A percentile compares a stretch with the other conserved stretches of the same genome.
Conservation (phyloP, 2,329 filamentous ascomycete genomes). For the Fusarium nodosum region DNA sequence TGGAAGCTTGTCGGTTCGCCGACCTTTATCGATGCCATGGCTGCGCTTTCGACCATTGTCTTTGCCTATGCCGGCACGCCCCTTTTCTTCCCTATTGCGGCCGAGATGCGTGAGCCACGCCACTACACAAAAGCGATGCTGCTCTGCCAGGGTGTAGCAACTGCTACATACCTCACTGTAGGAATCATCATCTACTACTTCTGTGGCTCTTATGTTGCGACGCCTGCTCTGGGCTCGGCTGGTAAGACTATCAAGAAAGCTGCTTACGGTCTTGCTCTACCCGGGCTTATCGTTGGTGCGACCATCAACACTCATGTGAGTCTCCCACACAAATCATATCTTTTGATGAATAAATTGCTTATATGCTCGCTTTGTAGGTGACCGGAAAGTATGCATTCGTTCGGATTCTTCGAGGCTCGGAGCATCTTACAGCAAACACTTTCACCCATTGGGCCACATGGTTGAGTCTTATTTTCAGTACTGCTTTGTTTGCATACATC, state of each 20-base stretch:
- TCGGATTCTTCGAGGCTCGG: conserved; percentile 46
- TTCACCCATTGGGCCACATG: conserved; percentile 51
- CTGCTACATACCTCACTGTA: conserved; percentile 52
- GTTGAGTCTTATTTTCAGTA: conserved; percentile 48
- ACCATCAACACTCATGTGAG: conserved; percentile 49
- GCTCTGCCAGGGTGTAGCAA: conserved; percentile 47
- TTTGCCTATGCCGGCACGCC: conserved; percentile 56
- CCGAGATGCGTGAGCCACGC: conserved; percentile 53
- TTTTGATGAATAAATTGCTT: not conserved
- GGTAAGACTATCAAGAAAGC: conserved; percentile 59
- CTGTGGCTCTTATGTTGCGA: conserved; percentile 61
- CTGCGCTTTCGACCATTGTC: conserved; percentile 52
- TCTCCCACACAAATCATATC: not conserved
- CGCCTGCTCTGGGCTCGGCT: conserved; percentile 61
- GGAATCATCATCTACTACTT: conserved; percentile 60
- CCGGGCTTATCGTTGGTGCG: conserved; percentile 47
- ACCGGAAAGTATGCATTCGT: conserved; percentile 29
- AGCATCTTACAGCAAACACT: conserved; percentile 50
- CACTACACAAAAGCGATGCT: conserved; percentile 42
- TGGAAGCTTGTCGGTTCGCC: conserved; percentile 27
- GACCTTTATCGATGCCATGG: conserved; percentile 31
- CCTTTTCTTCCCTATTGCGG: conserved; percentile 51
- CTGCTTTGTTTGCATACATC: conserved; percentile 47
- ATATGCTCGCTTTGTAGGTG: conserved; percentile 7
- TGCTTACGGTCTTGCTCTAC: conserved; percentile 56